Conservation (phyloP, 2,329 filamentous ascomycete genomes). For the Alternaria viburni region DNA sequence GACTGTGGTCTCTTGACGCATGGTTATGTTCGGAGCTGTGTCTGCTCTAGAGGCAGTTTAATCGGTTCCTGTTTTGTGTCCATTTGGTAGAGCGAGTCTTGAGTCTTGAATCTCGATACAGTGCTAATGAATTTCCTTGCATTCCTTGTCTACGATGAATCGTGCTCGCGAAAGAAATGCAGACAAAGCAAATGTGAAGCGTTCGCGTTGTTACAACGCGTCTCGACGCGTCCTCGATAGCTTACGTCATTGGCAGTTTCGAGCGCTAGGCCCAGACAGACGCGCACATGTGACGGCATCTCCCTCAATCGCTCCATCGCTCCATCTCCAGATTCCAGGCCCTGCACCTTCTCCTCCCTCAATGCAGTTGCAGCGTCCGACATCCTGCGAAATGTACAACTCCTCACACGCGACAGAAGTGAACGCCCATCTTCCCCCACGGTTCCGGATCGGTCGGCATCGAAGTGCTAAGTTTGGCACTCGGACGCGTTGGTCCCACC, state of each 20-base stretch:
- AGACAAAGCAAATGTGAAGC: background rate
- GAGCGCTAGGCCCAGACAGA: background rate
- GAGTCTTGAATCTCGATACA: background rate
- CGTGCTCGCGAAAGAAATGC: background rate
- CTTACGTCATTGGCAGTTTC: background rate
- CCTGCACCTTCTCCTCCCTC: background rate
- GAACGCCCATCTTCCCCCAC: background rate
- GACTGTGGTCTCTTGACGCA: conserved; percentile 32
- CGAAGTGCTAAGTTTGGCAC: conserved; percentile 14
- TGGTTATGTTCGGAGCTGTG: background rate
- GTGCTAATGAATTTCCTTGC: background rate
- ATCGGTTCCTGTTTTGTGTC: background rate
- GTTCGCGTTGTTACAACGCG: background rate
- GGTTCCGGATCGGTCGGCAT: conserved; percentile 24
- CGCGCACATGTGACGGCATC: background rate
- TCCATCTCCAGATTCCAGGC: background rate
- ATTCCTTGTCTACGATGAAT: background rate
- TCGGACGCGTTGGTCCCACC: conserved; percentile 14
- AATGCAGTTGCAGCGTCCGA: background rate
- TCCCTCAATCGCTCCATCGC: background rate
- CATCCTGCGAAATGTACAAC: no score
- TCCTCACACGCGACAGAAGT: background rate
- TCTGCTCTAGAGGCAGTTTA: background rate
- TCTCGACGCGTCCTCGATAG: background rate
- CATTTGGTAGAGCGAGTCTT: background rate